Evolutionary conservation across 768 basidiomycete species (phyloP).

Genomic region (Pleurotus tuber-regium): DNA sequence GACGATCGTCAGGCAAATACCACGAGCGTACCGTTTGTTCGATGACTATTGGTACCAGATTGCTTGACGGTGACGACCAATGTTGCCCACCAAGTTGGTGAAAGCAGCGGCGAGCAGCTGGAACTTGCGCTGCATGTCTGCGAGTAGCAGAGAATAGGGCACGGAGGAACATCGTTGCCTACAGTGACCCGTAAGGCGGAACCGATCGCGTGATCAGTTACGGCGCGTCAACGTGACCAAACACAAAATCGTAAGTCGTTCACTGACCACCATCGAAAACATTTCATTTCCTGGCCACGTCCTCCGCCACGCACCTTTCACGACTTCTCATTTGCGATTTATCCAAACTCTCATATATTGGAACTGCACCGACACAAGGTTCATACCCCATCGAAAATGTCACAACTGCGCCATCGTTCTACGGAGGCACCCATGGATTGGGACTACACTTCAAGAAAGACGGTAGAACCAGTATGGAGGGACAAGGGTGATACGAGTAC

Average conservation of each 20-base stretch:
- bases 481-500: slow-evolving; percentile 45
- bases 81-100: slow-evolving; percentile 51
- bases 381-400: too few species aligned
- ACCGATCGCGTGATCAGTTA: slow-evolving; percentile 3
- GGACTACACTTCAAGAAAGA: slow-evolving; percentile 72
- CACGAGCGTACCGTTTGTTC: slow-evolving; percentile 72
- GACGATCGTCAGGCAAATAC: slow-evolving; percentile 7
- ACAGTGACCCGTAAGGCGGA: neutral
- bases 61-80: slow-evolving; percentile 47
- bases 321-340: neutral
- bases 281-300: neutral
- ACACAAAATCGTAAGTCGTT: neutral
- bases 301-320: neutral
- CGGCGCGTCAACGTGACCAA: slow-evolving; percentile 6
- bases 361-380: too few species aligned
- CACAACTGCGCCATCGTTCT: slow-evolving; percentile 41
- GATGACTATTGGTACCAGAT: slow-evolving; percentile 88
- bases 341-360: too few species aligned
- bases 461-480: slow-evolving; percentile 60
- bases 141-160: neutral
- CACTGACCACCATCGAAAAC: neutral
- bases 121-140: neutral
- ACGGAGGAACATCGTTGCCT: neutral
- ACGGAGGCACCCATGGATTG: slow-evolving; percentile 90
- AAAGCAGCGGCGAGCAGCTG: slow-evolving; percentile 37